Conservation (phyloP, 2,329 filamentous ascomycete genomes). For the Aspergillus pseudoviridinutans region DNA sequence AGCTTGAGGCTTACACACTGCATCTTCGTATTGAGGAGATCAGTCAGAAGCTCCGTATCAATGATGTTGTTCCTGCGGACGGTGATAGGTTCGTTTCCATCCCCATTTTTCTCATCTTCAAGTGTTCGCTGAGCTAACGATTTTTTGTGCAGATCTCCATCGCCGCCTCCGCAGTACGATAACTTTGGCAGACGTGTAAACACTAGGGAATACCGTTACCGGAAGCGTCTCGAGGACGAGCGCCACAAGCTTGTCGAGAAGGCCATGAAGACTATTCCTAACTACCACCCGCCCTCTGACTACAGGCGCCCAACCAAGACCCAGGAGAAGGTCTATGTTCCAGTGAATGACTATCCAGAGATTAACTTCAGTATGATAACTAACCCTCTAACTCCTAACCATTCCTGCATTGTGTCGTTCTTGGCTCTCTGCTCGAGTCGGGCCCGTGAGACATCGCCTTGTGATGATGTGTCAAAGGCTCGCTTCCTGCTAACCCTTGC, state of each 20-base stretch:
- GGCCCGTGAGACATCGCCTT: constrained; percentile 32
- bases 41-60: constrained; percentile 97
- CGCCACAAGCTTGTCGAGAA: constrained; percentile 98
- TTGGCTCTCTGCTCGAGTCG: constrained; percentile 42
- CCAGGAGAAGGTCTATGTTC: constrained; percentile 99
- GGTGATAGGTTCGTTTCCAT: constrained; percentile 72
- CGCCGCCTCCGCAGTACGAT: constrained; percentile 94
- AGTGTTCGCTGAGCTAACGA: not conserved
- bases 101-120: constrained; percentile 1
- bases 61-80: constrained; percentile 96
- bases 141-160: constrained; percentile 69
- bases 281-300: constrained; percentile 97
- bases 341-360: constrained; percentile 99
- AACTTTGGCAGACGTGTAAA: constrained; percentile 99
- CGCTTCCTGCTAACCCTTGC: constrained; percentile 42
- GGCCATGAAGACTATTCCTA: constrained; percentile 99
- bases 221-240: constrained; percentile 96
- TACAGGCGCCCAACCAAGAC: constrained; percentile 99
- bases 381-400: constrained; percentile 91
- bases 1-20: constrained; percentile 93
- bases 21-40: constrained; percentile 98
- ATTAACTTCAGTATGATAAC: constrained; percentile 99
- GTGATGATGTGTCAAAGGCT: constrained; percentile 32
- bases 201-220: constrained; percentile 96
- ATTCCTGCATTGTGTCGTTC: constrained; percentile 41